These are phyloP conservation scores for Gigaspora rosea DNA, from an alignment of 192 early-diverging fungal species.

Conservation along the genomic window DNA sequence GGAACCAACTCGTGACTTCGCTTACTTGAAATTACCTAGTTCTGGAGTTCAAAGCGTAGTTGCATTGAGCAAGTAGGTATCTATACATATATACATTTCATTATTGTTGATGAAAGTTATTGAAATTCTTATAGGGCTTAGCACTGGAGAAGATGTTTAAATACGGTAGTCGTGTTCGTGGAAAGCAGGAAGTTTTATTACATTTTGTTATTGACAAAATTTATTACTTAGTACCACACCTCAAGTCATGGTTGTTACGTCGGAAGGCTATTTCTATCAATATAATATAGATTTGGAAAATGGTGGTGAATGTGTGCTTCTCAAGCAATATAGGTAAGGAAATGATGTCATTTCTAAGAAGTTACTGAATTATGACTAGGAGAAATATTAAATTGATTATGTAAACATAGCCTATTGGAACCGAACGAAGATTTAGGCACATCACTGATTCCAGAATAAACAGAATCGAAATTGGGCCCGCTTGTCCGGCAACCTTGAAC, in stretches of 20 bases:
- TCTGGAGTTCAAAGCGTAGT: slow-evolving; percentile 74
- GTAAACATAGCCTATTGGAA: neutral
- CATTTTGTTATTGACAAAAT: neutral
- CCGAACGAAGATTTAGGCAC: slow-evolving; percentile 17
- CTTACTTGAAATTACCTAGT: slow-evolving; percentile 84
- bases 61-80: slow-evolving; percentile 64
- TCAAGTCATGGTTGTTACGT: slow-evolving; percentile 88
- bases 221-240: slow-evolving; percentile 56
- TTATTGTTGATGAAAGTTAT: too few relatives aligned
- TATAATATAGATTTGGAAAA: slow-evolving; percentile 86
- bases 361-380: neutral
- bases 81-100: neutral
- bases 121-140: too few relatives aligned
- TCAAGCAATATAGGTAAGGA: slow-evolving; percentile 73
- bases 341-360: neutral
- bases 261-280: slow-evolving; percentile 88
- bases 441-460: neutral
- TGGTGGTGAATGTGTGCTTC: slow-evolving; percentile 85
- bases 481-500: too few relatives aligned
- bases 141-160: too few relatives aligned
- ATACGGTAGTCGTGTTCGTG: too few relatives aligned
- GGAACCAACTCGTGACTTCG: slow-evolving; percentile 95
- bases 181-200: too few relatives aligned
- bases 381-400: neutral
- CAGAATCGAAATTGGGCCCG: neutral